Base-by-base conservation (phyloP, 164 flowering plant species). In the Dillenia turbinata region DNA sequence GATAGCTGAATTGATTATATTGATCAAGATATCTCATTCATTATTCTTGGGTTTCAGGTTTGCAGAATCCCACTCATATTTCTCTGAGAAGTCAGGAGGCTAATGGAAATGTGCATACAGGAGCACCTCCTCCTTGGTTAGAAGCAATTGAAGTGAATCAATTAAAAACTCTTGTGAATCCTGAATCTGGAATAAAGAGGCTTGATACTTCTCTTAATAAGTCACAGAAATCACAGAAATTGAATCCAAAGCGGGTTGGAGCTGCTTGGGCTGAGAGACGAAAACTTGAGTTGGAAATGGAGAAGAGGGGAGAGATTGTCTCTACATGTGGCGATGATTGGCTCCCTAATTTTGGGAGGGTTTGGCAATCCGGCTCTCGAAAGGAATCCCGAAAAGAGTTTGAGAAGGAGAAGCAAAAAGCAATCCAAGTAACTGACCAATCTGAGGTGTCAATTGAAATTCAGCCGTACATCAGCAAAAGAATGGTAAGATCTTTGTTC, bases 241-340 rank as follows among this genome's bases (percentile, higher is more conserved):
- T 86, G 74, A 89, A 94, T 57, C 96, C 92, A 9, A 86, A 84
- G 61, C 76, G 97, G 58, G 96, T 89, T 22, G 99, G 97, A 67
- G 96, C 99, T 71, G 97, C 96, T 68, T 91, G 97, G 97, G 97
- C 97, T 60, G 98, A 94, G 66, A 91, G 69, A 73, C 76, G 99
- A 73, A 87, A 83, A 80, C 67, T 74, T 54, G 94, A 92, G 74
- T 44, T 94, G 74, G 90, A 90, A 77, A 73, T 76, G 90, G 98
- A 94, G 78, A 90, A 77, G 71, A 81, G 82, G 58, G 96, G 98
- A 68, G 89, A 85, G 73, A 49, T 74, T 57, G 78, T 77, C n/a
- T 12, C 73, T 54, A 64, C 65, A 33, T 75, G n/a, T 71, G 83
- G 80, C 76, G 81, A 81, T 49, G 73, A 77, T 63, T 94, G 97